Evolutionary conservation across 2,329 filamentous ascomycete genomes (phyloP).

Genomic region (Paracoccidioides brasiliensis): DNA sequence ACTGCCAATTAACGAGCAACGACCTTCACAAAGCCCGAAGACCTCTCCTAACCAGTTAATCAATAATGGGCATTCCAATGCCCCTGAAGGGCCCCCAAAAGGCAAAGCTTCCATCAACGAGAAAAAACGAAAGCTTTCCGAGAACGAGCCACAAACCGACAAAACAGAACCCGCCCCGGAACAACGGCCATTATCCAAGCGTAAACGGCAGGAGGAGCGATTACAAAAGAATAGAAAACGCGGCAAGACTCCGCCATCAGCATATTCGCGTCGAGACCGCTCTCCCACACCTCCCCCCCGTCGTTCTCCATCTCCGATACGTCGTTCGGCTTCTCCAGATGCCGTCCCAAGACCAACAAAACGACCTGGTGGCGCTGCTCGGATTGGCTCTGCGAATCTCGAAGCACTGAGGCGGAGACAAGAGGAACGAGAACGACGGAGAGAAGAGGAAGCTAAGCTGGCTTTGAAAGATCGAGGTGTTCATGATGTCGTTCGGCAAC

Average conservation of each 20-base stretch:
- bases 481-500: slow-evolving; percentile 76
- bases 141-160: slow-evolving; percentile 16
- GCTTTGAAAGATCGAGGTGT: slow-evolving; percentile 42
- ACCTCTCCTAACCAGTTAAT: background rate
- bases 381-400: slow-evolving; percentile 26
- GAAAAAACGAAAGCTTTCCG: slow-evolving; percentile 19
- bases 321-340: slow-evolving; percentile 30
- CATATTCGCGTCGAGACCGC: slow-evolving; percentile 28
- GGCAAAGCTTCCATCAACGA: slow-evolving; percentile 8
- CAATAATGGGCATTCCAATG: background rate
- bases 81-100: background rate
- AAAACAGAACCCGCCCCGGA: slow-evolving; percentile 11
- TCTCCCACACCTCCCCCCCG: slow-evolving; percentile 13
- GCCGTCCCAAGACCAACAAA: slow-evolving; percentile 31
- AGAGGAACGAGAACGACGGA: slow-evolving; percentile 32
- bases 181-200: slow-evolving; percentile 23
- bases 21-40: background rate
- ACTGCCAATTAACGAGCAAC: background rate
- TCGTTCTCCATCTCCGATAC: slow-evolving; percentile 25
- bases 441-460: slow-evolving; percentile 25
- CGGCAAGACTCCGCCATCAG: slow-evolving; percentile 25
- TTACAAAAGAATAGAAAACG: slow-evolving; percentile 25
- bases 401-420: slow-evolving; percentile 30
- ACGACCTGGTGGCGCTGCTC: slow-evolving; percentile 34
- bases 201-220: slow-evolving; percentile 28